Evolutionary conservation across 2,329 filamentous ascomycete genomes (phyloP), one percentile per base, ranked within the genome.

Genomic region (Aspergillus sp.): DNA sequence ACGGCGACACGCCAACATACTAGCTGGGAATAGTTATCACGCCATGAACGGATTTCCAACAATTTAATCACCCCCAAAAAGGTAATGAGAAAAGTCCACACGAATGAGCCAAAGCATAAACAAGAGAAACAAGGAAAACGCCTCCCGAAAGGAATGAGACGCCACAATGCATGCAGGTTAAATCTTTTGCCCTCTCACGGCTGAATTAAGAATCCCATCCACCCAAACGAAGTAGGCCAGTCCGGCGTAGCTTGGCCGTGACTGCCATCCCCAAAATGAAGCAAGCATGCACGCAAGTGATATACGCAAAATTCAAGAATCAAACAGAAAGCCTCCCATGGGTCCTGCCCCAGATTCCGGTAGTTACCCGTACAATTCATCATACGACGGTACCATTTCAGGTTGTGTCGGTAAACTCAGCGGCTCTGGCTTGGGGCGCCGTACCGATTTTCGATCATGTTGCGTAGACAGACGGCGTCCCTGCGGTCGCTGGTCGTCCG

Each of bases 331-430:
- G 53, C 53, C 53, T 32, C 53, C 53, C 53, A 55, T 50, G 51
- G 32, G 21, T 25, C 36, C 15, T 23, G 36, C 51, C 39, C 51
- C n/a, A 32, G 5, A 41, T 23, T 36, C 21, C 15, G 12, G 32
- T 32, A 9, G 13, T 67, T 68, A 77, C 23, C 75, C 75, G 63
- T 75, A 77, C 13, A 77, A 69, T 43, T 77, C 75, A 62, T 77
- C 75, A 45, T 77, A 75, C 13, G 74, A 76, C 8, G 75, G 75
- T 1, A 77, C 75, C 63, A 77, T 61, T 53, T 75, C 69, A 49
- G 72, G 71, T 25, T 58, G 61, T 25, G 61, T 51, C 32, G 41
- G 48, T 43, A 8, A 63, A 50, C n/a, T 70, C 68, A 17, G 65
- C 59, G 30, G 72, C 67, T 49, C 64, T 60, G 32, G 57, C 52